Conservation (phyloP, 2,329 filamentous ascomycete genomes). For the Aspergillus persii region DNA sequence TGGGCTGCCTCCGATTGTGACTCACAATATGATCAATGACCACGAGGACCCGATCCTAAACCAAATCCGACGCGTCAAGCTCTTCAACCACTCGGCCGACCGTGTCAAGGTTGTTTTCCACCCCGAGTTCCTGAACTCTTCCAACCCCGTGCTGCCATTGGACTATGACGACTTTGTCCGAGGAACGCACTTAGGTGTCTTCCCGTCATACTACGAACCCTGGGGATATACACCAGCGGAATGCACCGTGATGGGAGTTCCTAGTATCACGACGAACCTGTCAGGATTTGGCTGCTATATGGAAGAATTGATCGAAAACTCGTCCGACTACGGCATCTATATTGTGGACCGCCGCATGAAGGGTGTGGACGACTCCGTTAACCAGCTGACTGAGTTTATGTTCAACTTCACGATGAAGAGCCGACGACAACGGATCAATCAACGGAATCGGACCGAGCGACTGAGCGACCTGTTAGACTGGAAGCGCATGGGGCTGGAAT, state of each 20-base stretch:
- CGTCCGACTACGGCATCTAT: conserved; percentile 96
- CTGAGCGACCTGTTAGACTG: conserved; percentile 94
- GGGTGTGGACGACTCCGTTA: conserved; percentile 95
- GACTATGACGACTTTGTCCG: conserved; percentile 99
- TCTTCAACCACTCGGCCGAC: conserved; percentile 94
- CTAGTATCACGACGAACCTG: conserved; percentile 95
- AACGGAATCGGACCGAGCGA: conserved; percentile 93
- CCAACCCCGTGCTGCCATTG: conserved; percentile 89
- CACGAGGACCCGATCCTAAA: conserved; percentile 89
- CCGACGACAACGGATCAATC: conserved; percentile 95
- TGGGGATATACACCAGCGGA: conserved; percentile 99
- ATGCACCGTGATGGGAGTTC: conserved; percentile 98
- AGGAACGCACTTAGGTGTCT: conserved; percentile 91
- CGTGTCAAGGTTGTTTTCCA: conserved; percentile 98
- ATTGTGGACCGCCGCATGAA: conserved; percentile 95
- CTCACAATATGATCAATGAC: conserved; percentile 98
- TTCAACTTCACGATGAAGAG: conserved; percentile 92
- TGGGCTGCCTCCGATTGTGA: conserved; percentile 88
- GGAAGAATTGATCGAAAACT: conserved; percentile 98
- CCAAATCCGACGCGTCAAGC: conserved; percentile 90
- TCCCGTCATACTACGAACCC: conserved; percentile 97
- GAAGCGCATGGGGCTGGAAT: conserved; percentile 99
- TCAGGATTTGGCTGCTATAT: conserved; percentile 99
- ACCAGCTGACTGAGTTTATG: conserved; percentile 90
- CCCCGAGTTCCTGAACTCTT: conserved; percentile 93